A percentile compares a stretch with the other conserved stretches of the same genome.
Conservation (phyloP, 2,329 filamentous ascomycete species). For the Aureobasidium sp. region DNA sequence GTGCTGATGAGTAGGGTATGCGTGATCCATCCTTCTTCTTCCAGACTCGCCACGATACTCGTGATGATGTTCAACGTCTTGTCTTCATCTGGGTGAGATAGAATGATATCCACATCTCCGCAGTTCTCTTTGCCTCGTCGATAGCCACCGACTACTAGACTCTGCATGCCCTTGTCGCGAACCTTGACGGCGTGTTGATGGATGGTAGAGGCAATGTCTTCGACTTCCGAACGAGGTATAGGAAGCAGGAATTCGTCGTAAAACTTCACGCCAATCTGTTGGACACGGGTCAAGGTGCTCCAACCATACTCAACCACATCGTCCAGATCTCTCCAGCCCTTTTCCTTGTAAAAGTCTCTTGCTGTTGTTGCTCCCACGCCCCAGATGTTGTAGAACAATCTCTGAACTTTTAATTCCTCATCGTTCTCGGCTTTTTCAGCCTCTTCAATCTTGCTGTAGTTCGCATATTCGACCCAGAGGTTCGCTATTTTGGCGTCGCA, state of each 20-base stretch:
- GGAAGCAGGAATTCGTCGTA: conserved; percentile 72
- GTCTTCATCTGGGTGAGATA: conserved; percentile 66
- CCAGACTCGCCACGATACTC: conserved; percentile 62
- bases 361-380: conserved; percentile 81
- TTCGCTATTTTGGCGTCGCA: conserved; percentile 72
- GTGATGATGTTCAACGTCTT: conserved; percentile 63
- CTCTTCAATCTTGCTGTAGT: conserved; percentile 50
- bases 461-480: conserved; percentile 67
- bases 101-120: conserved; percentile 78
- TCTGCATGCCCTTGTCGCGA: conserved; percentile 45
- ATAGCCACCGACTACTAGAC: conserved; percentile 69
- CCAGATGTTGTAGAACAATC: conserved; percentile 76
- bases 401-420: conserved; percentile 53
- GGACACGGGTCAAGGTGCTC: conserved; percentile 62
- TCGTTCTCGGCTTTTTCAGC: conserved; percentile 57
- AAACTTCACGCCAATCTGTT: conserved; percentile 90
- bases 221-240: conserved; percentile 66
- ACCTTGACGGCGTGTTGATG: conserved; percentile 58
- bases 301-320: conserved; percentile 80
- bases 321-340: conserved; percentile 73
- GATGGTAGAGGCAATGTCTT: conserved; percentile 56
- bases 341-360: conserved; percentile 66
- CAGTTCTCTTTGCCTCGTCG: conserved; percentile 63
- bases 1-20: conserved; percentile 67
- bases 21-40: conserved; percentile 62